phyloP scores from a whole-genome alignment of 306 rosid genomes.

The Ammopiptanthus mongolicus region DNA sequence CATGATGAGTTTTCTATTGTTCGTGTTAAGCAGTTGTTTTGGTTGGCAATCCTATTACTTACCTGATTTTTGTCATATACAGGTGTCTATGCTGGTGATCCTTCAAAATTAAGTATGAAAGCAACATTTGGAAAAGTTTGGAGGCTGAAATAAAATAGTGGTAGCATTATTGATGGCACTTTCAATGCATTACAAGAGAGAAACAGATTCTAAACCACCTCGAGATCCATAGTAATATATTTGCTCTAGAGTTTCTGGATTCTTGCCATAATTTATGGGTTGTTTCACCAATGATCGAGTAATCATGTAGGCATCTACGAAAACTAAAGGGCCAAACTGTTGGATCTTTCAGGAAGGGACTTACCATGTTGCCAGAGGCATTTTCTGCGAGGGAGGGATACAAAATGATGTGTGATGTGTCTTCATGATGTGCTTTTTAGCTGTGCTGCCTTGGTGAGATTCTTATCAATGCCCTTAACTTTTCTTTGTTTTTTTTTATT shows the following conservation, averaged over 20 bases:
- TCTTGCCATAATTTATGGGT: conserved; percentile 4
- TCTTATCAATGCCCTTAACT: no score
- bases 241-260: no score
- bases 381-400: conserved; percentile 82
- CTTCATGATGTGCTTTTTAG: no score
- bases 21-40: not conserved
- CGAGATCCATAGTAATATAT: conserved; percentile 69
- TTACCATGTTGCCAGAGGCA: conserved; percentile 83
- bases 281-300: conserved; percentile 33
- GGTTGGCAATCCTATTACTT: not conserved
- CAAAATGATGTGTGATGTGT: no score
- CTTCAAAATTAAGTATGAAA: conserved; percentile 95
- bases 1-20: not conserved
- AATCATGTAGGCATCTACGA: conserved; percentile 71
- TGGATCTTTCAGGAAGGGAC: conserved; percentile 93
- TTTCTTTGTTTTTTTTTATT: no score
- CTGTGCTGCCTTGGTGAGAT: no score
- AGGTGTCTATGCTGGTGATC: conserved; percentile 99
- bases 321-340: conserved; percentile 96
- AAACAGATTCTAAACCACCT: conserved; percentile 59
- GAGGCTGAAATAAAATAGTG: conserved; percentile 88
- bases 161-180: conserved; percentile 94
- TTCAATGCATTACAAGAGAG: conserved; percentile 86
- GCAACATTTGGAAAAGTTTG: conserved; percentile 98
- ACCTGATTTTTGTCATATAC: conserved; percentile 22